phyloP scores from a whole-genome alignment of 2,329 filamentous ascomycete genomes.

The Fusarium scirpi region DNA sequence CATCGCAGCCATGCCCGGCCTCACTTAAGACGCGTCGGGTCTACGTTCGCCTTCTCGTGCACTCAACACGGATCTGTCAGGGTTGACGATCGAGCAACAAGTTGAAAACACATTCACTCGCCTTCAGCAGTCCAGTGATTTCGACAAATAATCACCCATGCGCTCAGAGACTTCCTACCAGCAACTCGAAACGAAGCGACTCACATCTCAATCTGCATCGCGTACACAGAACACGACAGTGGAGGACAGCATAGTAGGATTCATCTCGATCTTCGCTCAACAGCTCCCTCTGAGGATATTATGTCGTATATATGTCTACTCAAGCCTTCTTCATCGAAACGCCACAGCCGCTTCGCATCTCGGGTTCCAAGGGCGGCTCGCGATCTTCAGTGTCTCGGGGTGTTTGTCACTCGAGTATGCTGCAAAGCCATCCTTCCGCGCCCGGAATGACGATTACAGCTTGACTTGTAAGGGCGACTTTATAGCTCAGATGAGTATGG shows the following conservation, averaged over 20 bases:
- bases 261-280: neutral
- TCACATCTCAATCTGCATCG: neutral
- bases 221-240: neutral
- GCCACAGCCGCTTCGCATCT: neutral
- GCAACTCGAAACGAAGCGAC: neutral
- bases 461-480: neutral
- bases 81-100: neutral
- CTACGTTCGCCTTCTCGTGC: neutral
- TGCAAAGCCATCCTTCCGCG: neutral
- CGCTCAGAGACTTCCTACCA: neutral
- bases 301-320: neutral
- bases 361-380: neutral
- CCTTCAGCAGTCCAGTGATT: no score
- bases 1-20: neutral
- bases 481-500: neutral
- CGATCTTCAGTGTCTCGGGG: slow-evolving; percentile 5
- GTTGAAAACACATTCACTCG: neutral
- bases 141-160: no score
- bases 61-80: neutral
- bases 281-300: neutral
- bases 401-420: neutral
- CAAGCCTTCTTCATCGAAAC: neutral
- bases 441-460: slow-evolving; percentile 1
- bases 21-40: neutral
- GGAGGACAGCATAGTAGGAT: no score